Percentiles rank a stretch among this genome's conserved stretches.
Evolutionary conservation across 805 yeast genomes (phyloP).

Genomic region (Candida arabinofermentans): DNA sequence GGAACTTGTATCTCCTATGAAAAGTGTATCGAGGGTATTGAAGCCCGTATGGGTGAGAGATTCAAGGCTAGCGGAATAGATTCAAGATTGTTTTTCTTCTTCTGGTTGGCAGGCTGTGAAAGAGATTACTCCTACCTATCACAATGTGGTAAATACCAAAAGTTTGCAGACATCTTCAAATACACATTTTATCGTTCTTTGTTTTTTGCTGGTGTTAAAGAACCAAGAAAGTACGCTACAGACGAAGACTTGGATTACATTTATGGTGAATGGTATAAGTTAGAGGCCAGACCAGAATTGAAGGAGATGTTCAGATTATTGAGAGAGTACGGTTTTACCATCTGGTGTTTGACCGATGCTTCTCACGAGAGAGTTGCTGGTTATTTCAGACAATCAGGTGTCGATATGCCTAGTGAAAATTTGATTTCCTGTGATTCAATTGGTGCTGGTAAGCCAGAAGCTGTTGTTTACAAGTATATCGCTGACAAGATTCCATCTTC

Average conservation of each 20-base stretch:
- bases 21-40: constrained; percentile 21
- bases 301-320: constrained; percentile 26
- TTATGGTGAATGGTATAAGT: constrained; percentile 22
- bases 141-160: constrained; percentile 24
- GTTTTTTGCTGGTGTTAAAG: constrained; percentile 25
- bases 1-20: constrained; percentile 26
- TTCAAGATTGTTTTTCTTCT: constrained; percentile 14
- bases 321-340: constrained; percentile 28
- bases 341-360: constrained; percentile 31
- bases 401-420: constrained; percentile 27
- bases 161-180: constrained; percentile 23
- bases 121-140: constrained; percentile 57
- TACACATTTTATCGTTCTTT: constrained; percentile 26
- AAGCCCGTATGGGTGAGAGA: constrained; percentile 16
- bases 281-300: constrained; percentile 27
- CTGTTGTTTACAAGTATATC: constrained; percentile 25
- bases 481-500: constrained; percentile 22
- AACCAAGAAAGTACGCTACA: constrained; percentile 24
- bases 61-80: constrained; percentile 13
- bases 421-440: constrained; percentile 29
- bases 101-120: constrained; percentile 60
- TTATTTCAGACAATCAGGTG: constrained; percentile 23
- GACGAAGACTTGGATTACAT: constrained; percentile 27
- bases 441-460: constrained; percentile 29
- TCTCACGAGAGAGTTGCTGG: constrained; percentile 26